phyloP scores from a whole-genome alignment of 2,329 filamentous ascomycete genomes.

The Ophiostoma sp. region DNA sequence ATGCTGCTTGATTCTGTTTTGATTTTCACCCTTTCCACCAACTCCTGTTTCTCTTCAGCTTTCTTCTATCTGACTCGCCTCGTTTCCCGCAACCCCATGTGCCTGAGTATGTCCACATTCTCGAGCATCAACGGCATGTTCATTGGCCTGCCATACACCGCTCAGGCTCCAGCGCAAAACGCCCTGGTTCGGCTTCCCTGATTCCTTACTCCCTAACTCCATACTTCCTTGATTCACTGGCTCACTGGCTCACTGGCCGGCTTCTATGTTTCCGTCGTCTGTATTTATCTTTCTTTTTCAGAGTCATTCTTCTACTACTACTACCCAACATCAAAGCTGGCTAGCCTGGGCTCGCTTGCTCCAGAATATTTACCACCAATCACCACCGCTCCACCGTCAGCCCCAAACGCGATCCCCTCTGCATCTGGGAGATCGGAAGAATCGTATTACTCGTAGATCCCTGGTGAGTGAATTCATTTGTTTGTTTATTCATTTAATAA shows the following conservation, averaged over 20 bases:
- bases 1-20: too few species aligned
- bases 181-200: not conserved
- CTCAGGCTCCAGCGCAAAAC: not conserved
- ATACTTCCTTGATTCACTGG: not conserved
- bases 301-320: not conserved
- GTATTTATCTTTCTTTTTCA: not conserved
- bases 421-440: not conserved
- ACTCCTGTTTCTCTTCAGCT: too few species aligned
- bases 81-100: too few species aligned
- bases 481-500: too few species aligned
- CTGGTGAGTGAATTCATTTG: not conserved
- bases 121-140: not conserved
- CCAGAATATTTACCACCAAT: slow-evolving; percentile 13
- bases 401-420: slow-evolving; percentile 9
- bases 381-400: not conserved
- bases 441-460: not conserved
- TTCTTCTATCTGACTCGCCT: too few species aligned
- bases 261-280: not conserved
- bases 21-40: too few species aligned
- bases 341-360: not conserved
- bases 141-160: not conserved
- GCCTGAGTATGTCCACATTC: too few species aligned
- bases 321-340: not conserved
- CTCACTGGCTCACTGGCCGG: not conserved
- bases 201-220: not conserved